Base-by-base conservation (phyloP, 345 rosid species). In the Populus davidiana region DNA sequence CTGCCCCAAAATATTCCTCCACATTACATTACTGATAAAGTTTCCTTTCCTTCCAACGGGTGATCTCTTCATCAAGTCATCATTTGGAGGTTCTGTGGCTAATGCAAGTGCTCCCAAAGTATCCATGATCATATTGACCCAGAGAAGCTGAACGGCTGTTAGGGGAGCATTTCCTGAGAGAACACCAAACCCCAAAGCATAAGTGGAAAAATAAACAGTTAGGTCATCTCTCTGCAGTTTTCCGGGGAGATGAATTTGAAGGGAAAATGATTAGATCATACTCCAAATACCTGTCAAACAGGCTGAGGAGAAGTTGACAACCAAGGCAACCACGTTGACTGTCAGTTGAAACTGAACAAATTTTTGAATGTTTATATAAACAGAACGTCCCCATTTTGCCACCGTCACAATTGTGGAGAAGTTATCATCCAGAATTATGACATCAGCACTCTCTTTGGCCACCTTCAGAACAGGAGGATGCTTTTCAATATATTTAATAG, bases 1-100 rank as follows among this genome's bases (percentile, higher is more conserved):
- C 86, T 95, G 98, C 61, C 99, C 98, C 73, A 92, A 79, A 70
- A 95, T 92, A 79, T 93, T 95, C 85, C 99, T 92, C 98, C 99
- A 95, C 98, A 95, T 95, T 35, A 95, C 89, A 77, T 93, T 93
- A 56, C 87, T 92, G 81, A 93, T 90, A 85, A 95, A 93, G 86
- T 90, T 95, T 71, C 84, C 84, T 41, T 81, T 78, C 81, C 84
- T 78, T 23, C 84, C 84, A 64, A 81, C 84, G 5, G 84, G 84
- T 29, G 76, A 43, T 78, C 84, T 74, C 50, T 78, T 78, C 84
- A 81, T 81, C 76, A 81, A 74, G 61, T 81, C 81, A 65, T 81
- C 81, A 33, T 29, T 81, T 18, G 84, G 84, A 47, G 81, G 84
- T 63, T 81, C 84, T 50, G 81, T 78, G 20, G 84, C 84, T 11